Evolutionary conservation across 192 early-diverging fungal species (phyloP).

Genomic region (Diversispora eburnea): DNA sequence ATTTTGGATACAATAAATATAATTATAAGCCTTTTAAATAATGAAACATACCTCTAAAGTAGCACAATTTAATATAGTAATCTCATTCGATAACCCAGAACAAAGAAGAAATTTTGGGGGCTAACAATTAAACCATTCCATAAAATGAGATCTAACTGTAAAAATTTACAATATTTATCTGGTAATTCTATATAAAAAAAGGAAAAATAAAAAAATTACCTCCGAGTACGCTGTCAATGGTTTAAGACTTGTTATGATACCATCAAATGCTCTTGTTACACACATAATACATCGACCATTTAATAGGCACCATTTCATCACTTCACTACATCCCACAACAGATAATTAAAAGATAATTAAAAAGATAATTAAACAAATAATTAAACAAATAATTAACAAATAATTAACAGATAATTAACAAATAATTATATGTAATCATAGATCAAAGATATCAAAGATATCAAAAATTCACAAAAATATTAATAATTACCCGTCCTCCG

Average conservation of each 20-base stretch:
- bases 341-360: conserved; percentile 30
- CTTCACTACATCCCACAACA: conserved; percentile 32
- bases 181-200: neutral
- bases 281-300: conserved; percentile 53
- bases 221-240: conserved; percentile 32
- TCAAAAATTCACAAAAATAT: neutral
- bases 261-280: conserved; percentile 43
- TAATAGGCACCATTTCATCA: conserved; percentile 27
- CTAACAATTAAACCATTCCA: neutral
- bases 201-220: neutral
- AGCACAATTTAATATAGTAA: conserved; percentile 47
- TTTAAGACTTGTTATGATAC: conserved; percentile 45
- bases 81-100: conserved; percentile 50
- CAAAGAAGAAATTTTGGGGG: conserved; percentile 49
- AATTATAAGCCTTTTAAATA: neutral
- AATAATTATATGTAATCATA: neutral
- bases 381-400: too few relatives aligned
- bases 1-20: neutral
- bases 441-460: neutral
- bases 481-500: conserved; percentile 51
- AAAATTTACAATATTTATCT: neutral
- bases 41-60: conserved; percentile 39
- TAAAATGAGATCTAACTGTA: neutral
- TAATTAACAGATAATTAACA: neutral
- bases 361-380: too few relatives aligned